A percentile compares a stretch with the other conserved stretches of the same genome.
These are phyloP conservation scores for Pulveroboletus ravenelii DNA, from an alignment of 768 basidiomycete species.

Conservation along the genomic window DNA sequence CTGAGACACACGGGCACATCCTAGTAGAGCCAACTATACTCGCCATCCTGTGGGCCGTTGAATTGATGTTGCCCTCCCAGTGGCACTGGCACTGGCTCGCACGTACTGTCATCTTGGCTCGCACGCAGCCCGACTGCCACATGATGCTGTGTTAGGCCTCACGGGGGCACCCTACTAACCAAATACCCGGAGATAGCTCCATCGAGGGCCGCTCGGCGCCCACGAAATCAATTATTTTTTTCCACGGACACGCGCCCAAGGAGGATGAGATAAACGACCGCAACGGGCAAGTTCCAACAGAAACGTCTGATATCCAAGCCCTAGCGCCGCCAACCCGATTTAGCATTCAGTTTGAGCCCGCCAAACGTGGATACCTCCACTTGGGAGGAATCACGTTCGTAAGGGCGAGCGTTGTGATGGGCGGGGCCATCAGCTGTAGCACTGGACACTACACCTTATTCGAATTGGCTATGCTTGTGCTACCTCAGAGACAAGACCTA, in stretches of 20 bases:
- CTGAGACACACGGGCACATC: too few species aligned
- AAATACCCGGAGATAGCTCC: conserved; percentile 13
- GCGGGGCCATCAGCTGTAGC: conserved; percentile 1
- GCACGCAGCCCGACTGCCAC: neutral
- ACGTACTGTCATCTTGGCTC: neutral
- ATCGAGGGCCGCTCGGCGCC: conserved; percentile 2
- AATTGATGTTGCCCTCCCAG: neutral
- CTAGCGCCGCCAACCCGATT: conserved; percentile 2
- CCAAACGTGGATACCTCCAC: conserved; percentile 16
- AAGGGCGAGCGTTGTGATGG: conserved; percentile 6
- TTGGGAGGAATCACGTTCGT: neutral
- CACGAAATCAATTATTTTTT: neutral
- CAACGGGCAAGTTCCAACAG: conserved; percentile 27
- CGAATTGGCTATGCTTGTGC: conserved; percentile 15
- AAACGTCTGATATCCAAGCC: conserved; percentile 26
- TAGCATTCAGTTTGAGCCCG: conserved; percentile 16
- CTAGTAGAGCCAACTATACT: neutral
- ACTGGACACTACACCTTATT: conserved; percentile 5
- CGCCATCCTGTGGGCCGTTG: conserved; percentile 19
- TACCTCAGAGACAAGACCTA: conserved; percentile 6
- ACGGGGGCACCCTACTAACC: neutral
- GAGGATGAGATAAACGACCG: conserved; percentile 17
- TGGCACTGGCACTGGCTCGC: neutral
- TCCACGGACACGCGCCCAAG: conserved; percentile 11
- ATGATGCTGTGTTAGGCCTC: neutral